A percentile compares a stretch with the other conserved stretches of the same genome.
phyloP scores from a whole-genome alignment of 768 basidiomycete genomes.

The Phaffia tasmanica region DNA sequence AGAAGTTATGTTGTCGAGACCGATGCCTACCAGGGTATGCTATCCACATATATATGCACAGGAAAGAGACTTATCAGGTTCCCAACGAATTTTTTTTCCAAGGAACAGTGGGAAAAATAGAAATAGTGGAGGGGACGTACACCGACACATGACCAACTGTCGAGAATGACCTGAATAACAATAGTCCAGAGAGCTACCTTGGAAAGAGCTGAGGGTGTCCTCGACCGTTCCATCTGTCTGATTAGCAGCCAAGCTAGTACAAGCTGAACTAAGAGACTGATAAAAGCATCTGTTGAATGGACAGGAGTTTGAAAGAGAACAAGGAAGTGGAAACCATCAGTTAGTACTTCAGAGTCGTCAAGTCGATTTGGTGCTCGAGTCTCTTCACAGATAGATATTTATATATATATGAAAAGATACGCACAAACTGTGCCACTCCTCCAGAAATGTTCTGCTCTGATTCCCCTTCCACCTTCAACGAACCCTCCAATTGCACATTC shows the following conservation, averaged over 20 bases:
- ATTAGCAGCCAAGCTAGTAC: slow-evolving; percentile 4
- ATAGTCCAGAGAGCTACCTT: slow-evolving; percentile 14
- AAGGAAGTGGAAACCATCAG: neutral
- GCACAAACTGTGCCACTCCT: too few species aligned
- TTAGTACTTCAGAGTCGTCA: too few species aligned
- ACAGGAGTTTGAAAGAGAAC: neutral
- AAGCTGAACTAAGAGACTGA: slow-evolving; percentile 1
- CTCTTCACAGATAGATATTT: too few species aligned
- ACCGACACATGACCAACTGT: slow-evolving; percentile 10
- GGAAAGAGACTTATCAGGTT: neutral
- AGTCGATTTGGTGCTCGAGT: too few species aligned
- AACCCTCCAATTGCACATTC: too few species aligned
- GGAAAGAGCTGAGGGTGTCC: slow-evolving; percentile 12
- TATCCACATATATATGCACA: neutral
- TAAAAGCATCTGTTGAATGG: neutral
- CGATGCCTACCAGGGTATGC: slow-evolving; percentile 24
- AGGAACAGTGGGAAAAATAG: neutral
- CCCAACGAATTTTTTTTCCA: neutral
- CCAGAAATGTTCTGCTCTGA: too few species aligned
- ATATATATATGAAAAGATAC: too few species aligned
- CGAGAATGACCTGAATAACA: slow-evolving; percentile 10
- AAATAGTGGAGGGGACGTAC: neutral
- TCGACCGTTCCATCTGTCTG: slow-evolving; percentile 15
- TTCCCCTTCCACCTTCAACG: too few species aligned
- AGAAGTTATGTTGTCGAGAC: slow-evolving; percentile 4